Conservation (phyloP, 2,329 filamentous ascomycete genomes). For the Alternaria gaisen region DNA sequence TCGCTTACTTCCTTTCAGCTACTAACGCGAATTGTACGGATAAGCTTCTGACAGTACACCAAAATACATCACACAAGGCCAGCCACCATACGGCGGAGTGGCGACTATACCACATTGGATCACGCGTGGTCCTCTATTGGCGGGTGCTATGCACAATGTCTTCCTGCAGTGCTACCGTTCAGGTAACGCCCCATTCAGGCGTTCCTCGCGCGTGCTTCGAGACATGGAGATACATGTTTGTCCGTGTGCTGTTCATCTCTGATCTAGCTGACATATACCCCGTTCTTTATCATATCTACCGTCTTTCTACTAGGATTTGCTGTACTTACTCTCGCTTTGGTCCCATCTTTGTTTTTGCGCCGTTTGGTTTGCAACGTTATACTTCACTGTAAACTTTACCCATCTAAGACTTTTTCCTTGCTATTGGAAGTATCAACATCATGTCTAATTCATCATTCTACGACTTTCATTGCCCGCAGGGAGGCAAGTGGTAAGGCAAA, state of each 20-base stretch:
- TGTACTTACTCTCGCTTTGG: slow-evolving; percentile 14
- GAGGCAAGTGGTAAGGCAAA: slow-evolving; percentile 32
- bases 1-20: slow-evolving; percentile 25
- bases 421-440: background rate
- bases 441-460: slow-evolving; percentile 22
- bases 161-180: slow-evolving; percentile 11
- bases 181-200: slow-evolving; percentile 21
- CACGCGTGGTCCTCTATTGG: slow-evolving; percentile 9
- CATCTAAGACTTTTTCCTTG: background rate
- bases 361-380: background rate
- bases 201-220: slow-evolving; percentile 14
- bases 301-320: slow-evolving; percentile 13
- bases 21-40: slow-evolving; percentile 18
- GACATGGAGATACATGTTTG: slow-evolving; percentile 10
- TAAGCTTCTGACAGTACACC: slow-evolving; percentile 31
- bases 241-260: slow-evolving; percentile 18
- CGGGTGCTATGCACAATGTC: slow-evolving; percentile 13
- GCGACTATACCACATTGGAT: slow-evolving; percentile 17
- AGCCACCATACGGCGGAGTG: slow-evolving; percentile 19
- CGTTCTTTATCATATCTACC: slow-evolving; percentile 11
- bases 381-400: background rate
- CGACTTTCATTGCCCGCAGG: slow-evolving; percentile 33
- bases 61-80: slow-evolving; percentile 22
- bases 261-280: slow-evolving; percentile 16
- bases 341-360: slow-evolving; percentile 6